A percentile compares a stretch with the other conserved stretches of the same genome.
These are phyloP conservation scores for Colletotrichum sp. DNA, from an alignment of 2,329 filamentous ascomycete genomes.

Conservation along the genomic window DNA sequence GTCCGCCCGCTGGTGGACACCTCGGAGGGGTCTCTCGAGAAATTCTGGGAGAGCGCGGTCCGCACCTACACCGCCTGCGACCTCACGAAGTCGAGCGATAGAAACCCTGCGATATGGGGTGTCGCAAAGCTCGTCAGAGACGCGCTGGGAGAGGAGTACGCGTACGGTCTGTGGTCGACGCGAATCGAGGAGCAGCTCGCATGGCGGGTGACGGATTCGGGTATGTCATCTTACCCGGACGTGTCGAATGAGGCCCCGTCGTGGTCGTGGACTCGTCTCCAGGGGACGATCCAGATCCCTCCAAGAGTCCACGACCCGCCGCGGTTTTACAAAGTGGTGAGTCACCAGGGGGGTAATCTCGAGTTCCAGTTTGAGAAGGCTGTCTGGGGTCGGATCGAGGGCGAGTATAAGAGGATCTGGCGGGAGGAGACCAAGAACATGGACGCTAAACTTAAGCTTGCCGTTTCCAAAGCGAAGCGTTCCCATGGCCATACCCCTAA, in stretches of 20 bases:
- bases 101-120: conserved; percentile 22
- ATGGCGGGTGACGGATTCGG: conserved; percentile 8
- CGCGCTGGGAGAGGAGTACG: not conserved
- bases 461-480: not conserved
- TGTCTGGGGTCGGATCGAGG: not conserved
- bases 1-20: not conserved
- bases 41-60: conserved; percentile 24
- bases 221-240: not conserved
- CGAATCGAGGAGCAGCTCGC: conserved; percentile 22
- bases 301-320: not conserved
- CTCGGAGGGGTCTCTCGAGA: not conserved
- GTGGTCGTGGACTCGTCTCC: not conserved
- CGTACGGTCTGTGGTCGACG: conserved; percentile 20
- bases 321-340: not conserved
- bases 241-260: not conserved
- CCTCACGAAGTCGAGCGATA: conserved; percentile 19
- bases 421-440: not conserved
- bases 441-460: not conserved
- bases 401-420: not conserved
- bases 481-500: not conserved
- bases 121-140: conserved; percentile 17
- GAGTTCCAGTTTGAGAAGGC: not conserved
- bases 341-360: not conserved
- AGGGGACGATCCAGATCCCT: not conserved
- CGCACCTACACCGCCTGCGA: conserved; percentile 22